Base-by-base conservation (phyloP, 2,329 filamentous ascomycete genomes). In the Dendrostoma leiphaemia region DNA sequence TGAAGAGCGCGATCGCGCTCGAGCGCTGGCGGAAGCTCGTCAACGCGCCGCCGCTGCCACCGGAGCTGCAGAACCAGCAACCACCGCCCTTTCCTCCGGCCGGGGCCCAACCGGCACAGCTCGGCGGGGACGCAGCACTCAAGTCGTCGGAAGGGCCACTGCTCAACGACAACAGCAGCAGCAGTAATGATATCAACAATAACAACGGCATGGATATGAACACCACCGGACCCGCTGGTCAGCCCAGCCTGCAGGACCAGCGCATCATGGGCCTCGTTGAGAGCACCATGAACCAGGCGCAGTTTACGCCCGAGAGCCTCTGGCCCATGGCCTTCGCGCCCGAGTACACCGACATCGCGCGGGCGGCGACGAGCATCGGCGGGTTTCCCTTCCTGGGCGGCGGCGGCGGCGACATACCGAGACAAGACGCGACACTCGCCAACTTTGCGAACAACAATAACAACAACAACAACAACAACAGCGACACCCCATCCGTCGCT, bases 11-110 rank as follows among this genome's bases (percentile, higher is more conserved):
- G 15, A 70, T 79, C 59, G 77, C 78, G n/a, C 69, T 75, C 17
- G 73, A 79, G 10, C 73, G 72, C 29, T 85, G 82, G 82, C 72
- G 78, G 35, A 68, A 71, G 38, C 65, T 84, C 7, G 71, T 84
- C 54, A 60, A 63, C 43, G 56, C 62, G 51, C 60, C 64, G 26
- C 50, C 64, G 19, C 38, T 64, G 13, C 54, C 62, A 45, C 55
- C 48, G 2, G 51, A 58, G 13, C 2, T 37, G 19, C 48, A 51
- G 40, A 17, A 32, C 1, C 48, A 55, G 19, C 45, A 10, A 34
- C 23, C 12, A 4, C 15, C 12, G 43, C 1, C 51, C 7, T 44
- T 32, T 28, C 1, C 48, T 23, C 28, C 44, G 23, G 44, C n/a
- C n/a, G n/a, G n/a, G n/a, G 37, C 24, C 17, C 51, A 47, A 10